Percentiles rank a stretch among this genome's conserved stretches.
Evolutionary conservation across 2,329 filamentous ascomycete genomes (phyloP).

Genomic region (Mycocentrospora acerina): DNA sequence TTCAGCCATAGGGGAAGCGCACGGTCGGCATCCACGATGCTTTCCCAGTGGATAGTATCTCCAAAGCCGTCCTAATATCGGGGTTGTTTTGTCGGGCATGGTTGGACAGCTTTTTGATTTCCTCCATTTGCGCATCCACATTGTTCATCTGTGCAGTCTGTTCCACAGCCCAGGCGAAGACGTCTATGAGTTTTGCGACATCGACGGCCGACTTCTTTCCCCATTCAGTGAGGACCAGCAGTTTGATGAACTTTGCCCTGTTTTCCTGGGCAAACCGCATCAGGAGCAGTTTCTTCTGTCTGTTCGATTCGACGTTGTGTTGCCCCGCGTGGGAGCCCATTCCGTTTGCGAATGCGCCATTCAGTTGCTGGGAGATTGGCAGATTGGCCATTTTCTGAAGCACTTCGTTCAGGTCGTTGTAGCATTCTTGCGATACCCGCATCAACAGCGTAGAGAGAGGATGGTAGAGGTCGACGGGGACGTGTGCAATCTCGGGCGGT

Average conservation of each 20-base stretch:
- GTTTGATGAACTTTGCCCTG: slow-evolving; percentile 88
- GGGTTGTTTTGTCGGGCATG: slow-evolving; percentile 80
- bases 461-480: slow-evolving; percentile 70
- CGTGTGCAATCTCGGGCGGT: slow-evolving; percentile 63
- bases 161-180: slow-evolving; percentile 68
- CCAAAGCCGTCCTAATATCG: slow-evolving; percentile 84
- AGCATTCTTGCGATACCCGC: slow-evolving; percentile 79
- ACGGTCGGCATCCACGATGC: slow-evolving; percentile 79
- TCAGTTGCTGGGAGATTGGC: slow-evolving; percentile 59
- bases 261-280: slow-evolving; percentile 77
- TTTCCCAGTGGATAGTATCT: slow-evolving; percentile 77
- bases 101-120: slow-evolving; percentile 72
- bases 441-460: slow-evolving; percentile 73
- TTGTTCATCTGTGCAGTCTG: slow-evolving; percentile 30
- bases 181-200: slow-evolving; percentile 84
- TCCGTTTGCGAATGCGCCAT: slow-evolving; percentile 44
- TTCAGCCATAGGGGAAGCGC: slow-evolving; percentile 35
- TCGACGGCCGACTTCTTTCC: slow-evolving; percentile 64
- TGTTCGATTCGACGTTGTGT: slow-evolving; percentile 31
- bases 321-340: slow-evolving; percentile 27
- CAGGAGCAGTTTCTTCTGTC: slow-evolving; percentile 69
- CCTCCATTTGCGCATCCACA: slow-evolving; percentile 61
- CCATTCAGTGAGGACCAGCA: slow-evolving; percentile 89
- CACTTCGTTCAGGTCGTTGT: slow-evolving; percentile 72
- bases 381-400: slow-evolving; percentile 71